These are phyloP conservation scores for Obelidium mucronatum DNA, from an alignment of 192 early-diverging fungal species.

Conservation along the genomic window DNA sequence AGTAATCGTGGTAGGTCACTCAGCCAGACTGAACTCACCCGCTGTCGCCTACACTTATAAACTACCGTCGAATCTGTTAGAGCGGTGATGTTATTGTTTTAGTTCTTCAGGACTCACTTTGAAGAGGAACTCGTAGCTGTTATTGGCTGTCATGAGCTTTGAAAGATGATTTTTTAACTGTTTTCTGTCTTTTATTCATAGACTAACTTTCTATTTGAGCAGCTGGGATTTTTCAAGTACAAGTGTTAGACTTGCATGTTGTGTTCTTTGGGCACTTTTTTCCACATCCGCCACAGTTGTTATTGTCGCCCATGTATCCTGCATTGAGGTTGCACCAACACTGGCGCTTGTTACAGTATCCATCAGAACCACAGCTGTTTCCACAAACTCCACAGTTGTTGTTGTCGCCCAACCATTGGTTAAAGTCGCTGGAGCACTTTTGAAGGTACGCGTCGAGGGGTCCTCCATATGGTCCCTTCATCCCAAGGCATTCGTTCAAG, in stretches of 20 bases:
- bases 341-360: neutral
- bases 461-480: neutral
- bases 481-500: neutral
- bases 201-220: neutral
- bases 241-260: neutral
- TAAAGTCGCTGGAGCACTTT: neutral
- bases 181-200: neutral
- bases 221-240: neutral
- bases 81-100: neutral
- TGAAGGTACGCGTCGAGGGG: neutral
- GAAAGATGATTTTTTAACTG: neutral
- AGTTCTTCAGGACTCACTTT: neutral
- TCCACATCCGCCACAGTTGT: neutral
- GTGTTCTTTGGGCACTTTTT: neutral
- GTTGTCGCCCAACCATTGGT: neutral
- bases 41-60: constrained; percentile 47
- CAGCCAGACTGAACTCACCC: constrained; percentile 41
- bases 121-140: constrained; percentile 32
- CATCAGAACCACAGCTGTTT: neutral
- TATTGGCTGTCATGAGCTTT: neutral
- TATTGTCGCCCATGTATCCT: neutral
- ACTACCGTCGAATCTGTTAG: neutral
- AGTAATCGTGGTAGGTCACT: no score
- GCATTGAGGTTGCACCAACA: neutral
- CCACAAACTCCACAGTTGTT: neutral